Conservation (phyloP, 441 rosid genomes). For the Rhodomyrtus psidioides region DNA sequence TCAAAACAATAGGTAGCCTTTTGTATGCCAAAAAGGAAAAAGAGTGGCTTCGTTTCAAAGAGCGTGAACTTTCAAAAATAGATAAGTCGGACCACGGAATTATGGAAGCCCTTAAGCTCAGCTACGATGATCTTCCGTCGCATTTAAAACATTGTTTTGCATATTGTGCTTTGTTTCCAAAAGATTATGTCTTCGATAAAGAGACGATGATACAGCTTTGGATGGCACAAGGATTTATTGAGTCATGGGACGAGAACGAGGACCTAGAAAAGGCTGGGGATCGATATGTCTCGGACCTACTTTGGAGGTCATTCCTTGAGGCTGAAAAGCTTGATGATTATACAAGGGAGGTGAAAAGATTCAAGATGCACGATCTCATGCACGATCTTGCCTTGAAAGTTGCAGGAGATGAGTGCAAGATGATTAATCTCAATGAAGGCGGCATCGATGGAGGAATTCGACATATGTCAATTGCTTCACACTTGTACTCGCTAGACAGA, state of each 20-base stretch:
- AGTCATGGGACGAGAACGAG: fast-evolving
- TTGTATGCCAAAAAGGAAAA: fast-evolving
- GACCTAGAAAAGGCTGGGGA: background rate
- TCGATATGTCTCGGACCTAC: background rate
- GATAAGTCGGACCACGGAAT: fast-evolving
- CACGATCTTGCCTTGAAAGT: no score
- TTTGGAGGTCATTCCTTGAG: background rate
- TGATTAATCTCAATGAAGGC: no score
- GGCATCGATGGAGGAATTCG: no score
- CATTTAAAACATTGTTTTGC: background rate
- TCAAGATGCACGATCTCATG: background rate
- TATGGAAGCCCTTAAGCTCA: background rate
- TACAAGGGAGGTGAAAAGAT: background rate
- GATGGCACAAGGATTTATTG: background rate
- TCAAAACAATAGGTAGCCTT: no score
- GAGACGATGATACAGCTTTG: background rate
- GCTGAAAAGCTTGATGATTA: fast-evolving
- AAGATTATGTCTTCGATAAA: background rate
- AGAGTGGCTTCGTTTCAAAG: background rate
- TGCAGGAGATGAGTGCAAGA: no score
- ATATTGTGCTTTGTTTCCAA: background rate
- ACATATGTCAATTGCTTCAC: no score
- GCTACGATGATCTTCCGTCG: background rate
- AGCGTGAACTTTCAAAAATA: background rate
- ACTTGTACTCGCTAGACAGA: no score